Percentiles rank a stretch among this genome's conserved stretches.
These are phyloP conservation scores for Venustampulla echinocandica DNA, from an alignment of 495 filamentous ascomycete genomes.

Conservation along the genomic window DNA sequence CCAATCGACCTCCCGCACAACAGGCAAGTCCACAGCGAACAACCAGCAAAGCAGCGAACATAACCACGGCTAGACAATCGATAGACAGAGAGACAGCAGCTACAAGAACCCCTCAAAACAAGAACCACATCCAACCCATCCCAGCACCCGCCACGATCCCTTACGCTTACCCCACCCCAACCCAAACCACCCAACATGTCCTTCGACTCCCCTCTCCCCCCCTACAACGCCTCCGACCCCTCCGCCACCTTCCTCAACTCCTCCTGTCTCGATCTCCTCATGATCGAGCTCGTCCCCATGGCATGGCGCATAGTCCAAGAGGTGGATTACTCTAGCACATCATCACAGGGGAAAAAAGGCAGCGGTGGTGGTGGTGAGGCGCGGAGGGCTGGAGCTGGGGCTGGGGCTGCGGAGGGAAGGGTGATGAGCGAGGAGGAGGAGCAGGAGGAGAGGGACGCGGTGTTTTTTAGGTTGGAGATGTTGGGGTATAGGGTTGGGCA, in stretches of 20 bases:
- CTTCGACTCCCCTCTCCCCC: slow-evolving; percentile 61
- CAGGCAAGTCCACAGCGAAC: too few species aligned
- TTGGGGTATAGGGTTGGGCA: slow-evolving; percentile 89
- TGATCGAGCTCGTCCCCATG: slow-evolving; percentile 95
- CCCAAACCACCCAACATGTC: slow-evolving; percentile 47
- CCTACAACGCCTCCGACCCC: slow-evolving; percentile 67
- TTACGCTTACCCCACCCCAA: background rate
- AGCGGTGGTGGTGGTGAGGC: slow-evolving; percentile 1
- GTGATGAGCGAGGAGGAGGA: slow-evolving; percentile 67
- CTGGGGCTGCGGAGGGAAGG: slow-evolving; percentile 7
- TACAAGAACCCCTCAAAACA: too few species aligned
- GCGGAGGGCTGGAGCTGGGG: background rate
- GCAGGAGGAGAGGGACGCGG: slow-evolving; percentile 71
- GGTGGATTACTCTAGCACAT: slow-evolving; percentile 26
- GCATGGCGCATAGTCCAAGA: slow-evolving; percentile 68
- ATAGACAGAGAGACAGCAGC: too few species aligned
- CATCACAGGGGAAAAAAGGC: background rate
- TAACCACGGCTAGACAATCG: too few species aligned
- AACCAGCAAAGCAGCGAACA: too few species aligned
- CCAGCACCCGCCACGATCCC: background rate
- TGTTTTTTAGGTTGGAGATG: slow-evolving; percentile 74
- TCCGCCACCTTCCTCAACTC: slow-evolving; percentile 66
- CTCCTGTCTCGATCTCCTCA: slow-evolving; percentile 81
- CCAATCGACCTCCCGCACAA: too few species aligned
- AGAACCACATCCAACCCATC: background rate